A percentile compares a stretch with the other conserved stretches of the same genome.
These are phyloP conservation scores for Lactifluus rugatus DNA, from an alignment of 768 basidiomycete species.

Conservation along the genomic window DNA sequence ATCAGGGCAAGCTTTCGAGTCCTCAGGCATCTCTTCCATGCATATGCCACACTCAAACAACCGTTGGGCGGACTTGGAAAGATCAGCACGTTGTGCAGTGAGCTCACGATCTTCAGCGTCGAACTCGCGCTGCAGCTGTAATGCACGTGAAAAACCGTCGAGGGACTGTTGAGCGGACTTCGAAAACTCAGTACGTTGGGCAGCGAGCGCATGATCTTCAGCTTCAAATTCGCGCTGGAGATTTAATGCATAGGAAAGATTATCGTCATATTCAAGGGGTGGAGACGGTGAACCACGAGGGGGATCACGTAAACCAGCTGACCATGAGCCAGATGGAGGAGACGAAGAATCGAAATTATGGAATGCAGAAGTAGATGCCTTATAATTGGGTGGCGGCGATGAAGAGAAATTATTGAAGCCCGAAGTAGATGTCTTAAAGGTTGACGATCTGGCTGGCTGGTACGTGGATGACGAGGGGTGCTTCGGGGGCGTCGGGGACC, in stretches of 20 bases:
- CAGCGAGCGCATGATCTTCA: slow-evolving; percentile 33
- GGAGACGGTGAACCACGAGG: not conserved
- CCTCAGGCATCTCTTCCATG: slow-evolving; percentile 38
- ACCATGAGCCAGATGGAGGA: not conserved
- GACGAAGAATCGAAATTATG: not conserved
- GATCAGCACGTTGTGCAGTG: slow-evolving; percentile 27
- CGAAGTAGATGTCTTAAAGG: not conserved
- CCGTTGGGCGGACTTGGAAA: slow-evolving; percentile 25
- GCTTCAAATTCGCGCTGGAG: slow-evolving; percentile 32
- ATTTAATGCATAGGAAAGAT: slow-evolving; percentile 22
- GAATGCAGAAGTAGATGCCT: not conserved
- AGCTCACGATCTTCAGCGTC: slow-evolving; percentile 35
- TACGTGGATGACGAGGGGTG: not conserved
- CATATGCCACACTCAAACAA: slow-evolving; percentile 49
- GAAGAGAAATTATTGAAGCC: not conserved
- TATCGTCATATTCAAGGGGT: slow-evolving; percentile 17
- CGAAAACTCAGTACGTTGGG: slow-evolving; percentile 28
- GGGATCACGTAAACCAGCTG: not conserved
- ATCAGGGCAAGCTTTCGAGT: slow-evolving; percentile 35
- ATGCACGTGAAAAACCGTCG: slow-evolving; percentile 21
- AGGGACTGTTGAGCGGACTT: slow-evolving; percentile 21
- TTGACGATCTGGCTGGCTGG: not conserved
- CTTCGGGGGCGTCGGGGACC: not conserved
- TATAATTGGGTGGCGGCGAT: not conserved
- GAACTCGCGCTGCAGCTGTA: slow-evolving; percentile 29